These are phyloP conservation scores for Chaetomiaceae sp. DNA, from an alignment of 2,329 filamentous ascomycete genomes.

Conservation along the genomic window DNA sequence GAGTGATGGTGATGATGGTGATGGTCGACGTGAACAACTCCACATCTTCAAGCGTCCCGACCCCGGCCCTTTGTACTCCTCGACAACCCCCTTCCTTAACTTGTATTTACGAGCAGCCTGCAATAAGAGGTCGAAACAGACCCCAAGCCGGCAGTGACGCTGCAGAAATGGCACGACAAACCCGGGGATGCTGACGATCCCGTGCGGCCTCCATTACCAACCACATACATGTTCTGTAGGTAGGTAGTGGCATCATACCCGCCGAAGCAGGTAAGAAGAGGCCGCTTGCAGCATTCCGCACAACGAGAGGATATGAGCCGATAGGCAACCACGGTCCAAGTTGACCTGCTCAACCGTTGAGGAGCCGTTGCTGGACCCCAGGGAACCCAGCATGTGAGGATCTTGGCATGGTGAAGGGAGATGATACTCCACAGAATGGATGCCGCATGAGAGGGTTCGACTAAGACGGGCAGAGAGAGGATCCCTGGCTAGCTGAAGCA, in stretches of 20 bases:
- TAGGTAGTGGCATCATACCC: neutral
- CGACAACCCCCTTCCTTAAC: neutral
- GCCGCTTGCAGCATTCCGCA: neutral
- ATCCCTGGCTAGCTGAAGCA: constrained; percentile 2
- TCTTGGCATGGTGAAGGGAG: neutral
- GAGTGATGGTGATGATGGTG: neutral
- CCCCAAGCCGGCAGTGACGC: neutral
- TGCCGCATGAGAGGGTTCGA: neutral
- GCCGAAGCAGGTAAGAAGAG: neutral
- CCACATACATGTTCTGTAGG: no score
- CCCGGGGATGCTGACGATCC: neutral
- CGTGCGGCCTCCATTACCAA: neutral
- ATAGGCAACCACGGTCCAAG: neutral
- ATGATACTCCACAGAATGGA: neutral
- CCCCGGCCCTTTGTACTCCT: neutral
- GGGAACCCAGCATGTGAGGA: neutral
- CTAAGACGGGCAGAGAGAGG: neutral
- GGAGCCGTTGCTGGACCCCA: neutral
- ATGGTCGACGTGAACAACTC: neutral
- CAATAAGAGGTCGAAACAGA: no score
- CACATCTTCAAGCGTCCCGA: no score
- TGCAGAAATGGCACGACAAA: neutral
- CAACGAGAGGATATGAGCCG: neutral
- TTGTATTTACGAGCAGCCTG: no score
- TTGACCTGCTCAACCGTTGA: neutral